Evolutionary conservation across 805 yeast species (phyloP).

Genomic region (Myxozyma vanderwaltii): DNA sequence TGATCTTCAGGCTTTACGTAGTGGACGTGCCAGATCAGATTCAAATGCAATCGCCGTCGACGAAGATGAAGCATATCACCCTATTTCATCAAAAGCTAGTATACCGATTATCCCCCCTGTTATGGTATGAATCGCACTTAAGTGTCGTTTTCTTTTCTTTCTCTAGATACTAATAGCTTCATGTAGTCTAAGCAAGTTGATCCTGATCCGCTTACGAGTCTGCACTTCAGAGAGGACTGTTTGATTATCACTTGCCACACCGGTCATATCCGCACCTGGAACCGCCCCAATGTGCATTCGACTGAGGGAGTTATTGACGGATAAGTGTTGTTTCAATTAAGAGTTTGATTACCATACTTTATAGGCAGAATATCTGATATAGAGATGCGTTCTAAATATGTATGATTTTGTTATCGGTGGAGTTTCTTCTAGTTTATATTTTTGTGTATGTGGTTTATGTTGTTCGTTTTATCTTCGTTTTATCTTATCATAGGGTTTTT

Average conservation of each 20-base stretch:
- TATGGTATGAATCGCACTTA: constrained; percentile 14
- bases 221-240: constrained; percentile 31
- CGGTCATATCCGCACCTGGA: constrained; percentile 36
- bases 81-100: constrained; percentile 30
- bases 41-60: constrained; percentile 27
- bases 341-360: too few relatives aligned
- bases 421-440: neutral
- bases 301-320: constrained; percentile 13
- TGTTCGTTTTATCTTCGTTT: neutral
- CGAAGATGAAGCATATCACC: constrained; percentile 30
- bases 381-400: neutral
- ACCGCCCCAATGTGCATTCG: constrained; percentile 28
- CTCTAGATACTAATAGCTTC: neutral
- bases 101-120: constrained; percentile 34
- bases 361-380: neutral
- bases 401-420: neutral
- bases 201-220: constrained; percentile 29
- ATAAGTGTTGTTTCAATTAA: too few relatives aligned
- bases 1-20: constrained; percentile 10
- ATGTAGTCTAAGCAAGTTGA: constrained; percentile 30
- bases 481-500: neutral
- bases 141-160: neutral
- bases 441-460: neutral
- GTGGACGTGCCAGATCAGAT: constrained; percentile 21
- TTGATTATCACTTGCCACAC: constrained; percentile 28